Evolutionary conservation across 768 basidiomycete species (phyloP), one percentile per base, ranked within the genome.

Genomic region (Floccularia luteovirens): DNA sequence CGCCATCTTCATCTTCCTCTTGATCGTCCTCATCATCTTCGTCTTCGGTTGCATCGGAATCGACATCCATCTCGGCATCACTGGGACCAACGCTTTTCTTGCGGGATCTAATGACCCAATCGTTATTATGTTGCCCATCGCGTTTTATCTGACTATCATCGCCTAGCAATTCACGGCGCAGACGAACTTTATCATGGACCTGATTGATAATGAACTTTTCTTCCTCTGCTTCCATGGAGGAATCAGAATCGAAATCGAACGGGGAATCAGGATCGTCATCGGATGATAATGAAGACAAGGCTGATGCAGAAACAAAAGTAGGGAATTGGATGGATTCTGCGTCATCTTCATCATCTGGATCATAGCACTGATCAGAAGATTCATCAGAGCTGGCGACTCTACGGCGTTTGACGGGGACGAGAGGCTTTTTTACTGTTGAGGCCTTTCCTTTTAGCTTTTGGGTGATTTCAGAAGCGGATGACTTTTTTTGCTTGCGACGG

Each of bases 41-140:
- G 0, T 67, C 64, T 7, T 75, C 74, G 0, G 77, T 77, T 2
- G 65, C 64, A 48, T 78, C 77, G 21, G 63, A 68, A 40, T 79
- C 80, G 28, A 75, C 64, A 31, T 82, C 80, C 73, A 78, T 79
- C 41, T 79, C 79, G 20, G 62, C 72, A 49, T 78, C 79, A 42
- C 74, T 79, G 3, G 59, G 60, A 20, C 72, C 77, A n/a, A 81
- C 80, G 52, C 83, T 85, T 51, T 67, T 76, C 54, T 79, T 80
- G 45, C 84, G 71, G 8, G 82, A 74, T 23, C 72, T 67, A 39
- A 84, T 82, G 46, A 83, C 69, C 84, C 85, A 87, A 45, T 71
- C 71, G 38, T 73, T 70, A 45, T 69, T 65, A n/a, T n/a, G n/a
- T 8, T 56, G 33, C 8, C 36, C 38, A 34, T 36, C 61, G 45